Evolutionary conservation across 192 early-diverging fungal genomes (phyloP).

Genomic region (Rhizoclosmatium sp.): DNA sequence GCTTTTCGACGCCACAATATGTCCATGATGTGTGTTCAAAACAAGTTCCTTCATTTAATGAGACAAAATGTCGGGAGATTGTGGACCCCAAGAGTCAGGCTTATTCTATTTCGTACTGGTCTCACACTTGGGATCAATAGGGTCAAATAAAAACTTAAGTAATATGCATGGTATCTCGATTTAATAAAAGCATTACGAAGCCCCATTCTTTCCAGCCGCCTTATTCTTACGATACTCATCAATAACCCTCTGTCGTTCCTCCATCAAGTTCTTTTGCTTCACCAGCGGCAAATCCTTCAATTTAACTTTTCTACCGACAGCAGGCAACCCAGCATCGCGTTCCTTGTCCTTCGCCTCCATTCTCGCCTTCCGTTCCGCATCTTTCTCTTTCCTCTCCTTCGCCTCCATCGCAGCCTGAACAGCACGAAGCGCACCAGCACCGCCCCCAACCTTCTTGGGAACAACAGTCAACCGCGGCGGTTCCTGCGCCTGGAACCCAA

Average conservation of each 20-base stretch:
- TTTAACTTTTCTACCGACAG: conserved; percentile 52
- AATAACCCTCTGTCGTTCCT: conserved; percentile 26
- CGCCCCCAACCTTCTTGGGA: conserved; percentile 43
- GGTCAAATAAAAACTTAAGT: background rate
- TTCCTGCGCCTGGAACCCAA: conserved; percentile 31
- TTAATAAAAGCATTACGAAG: background rate
- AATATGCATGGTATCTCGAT: background rate
- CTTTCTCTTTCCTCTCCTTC: conserved; percentile 51
- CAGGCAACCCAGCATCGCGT: conserved; percentile 32
- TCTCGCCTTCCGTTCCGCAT: conserved; percentile 36
- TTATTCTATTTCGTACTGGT: conserved; percentile 23
- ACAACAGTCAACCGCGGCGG: conserved; percentile 30
- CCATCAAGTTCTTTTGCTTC: conserved; percentile 25
- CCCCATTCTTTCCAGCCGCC: background rate
- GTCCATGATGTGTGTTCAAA: conserved; percentile 1
- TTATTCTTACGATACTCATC: conserved; percentile 23
- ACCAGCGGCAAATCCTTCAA: conserved; percentile 30
- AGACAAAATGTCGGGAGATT: conserved; percentile 2
- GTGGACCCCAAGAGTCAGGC: conserved; percentile 8
- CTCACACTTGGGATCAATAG: conserved; percentile 6
- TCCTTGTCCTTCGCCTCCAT: conserved; percentile 40
- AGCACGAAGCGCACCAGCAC: conserved; percentile 18
- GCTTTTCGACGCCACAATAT: background rate
- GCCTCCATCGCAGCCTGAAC: conserved; percentile 38
- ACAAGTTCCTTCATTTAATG: background rate